phyloP scores from a whole-genome alignment of 129 eudicot genomes.

The Gnaphalium uliginosum region DNA sequence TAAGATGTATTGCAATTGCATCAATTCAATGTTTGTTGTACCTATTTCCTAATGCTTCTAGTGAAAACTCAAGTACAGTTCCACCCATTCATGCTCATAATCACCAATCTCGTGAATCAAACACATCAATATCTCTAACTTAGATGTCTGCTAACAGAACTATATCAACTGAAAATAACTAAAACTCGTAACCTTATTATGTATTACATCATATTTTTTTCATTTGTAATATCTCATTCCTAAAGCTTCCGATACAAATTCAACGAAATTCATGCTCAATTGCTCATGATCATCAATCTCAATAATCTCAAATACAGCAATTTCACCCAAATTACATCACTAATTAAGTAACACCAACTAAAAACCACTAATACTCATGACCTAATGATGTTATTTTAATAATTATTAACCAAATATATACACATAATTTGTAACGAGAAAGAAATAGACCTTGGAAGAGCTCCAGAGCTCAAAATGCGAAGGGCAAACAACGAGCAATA shows the following conservation, averaged over 20 bases:
- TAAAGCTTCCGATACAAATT: slow-evolving; percentile 16
- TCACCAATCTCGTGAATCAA: background rate
- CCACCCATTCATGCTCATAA: background rate
- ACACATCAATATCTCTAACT: background rate
- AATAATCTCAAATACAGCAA: slow-evolving; percentile 10
- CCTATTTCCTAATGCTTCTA: background rate
- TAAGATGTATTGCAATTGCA: too few species aligned
- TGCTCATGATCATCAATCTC: slow-evolving; percentile 21
- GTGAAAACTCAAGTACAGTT: background rate
- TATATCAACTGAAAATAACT: background rate
- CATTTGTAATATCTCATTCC: background rate
- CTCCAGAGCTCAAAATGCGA: slow-evolving; percentile 97
- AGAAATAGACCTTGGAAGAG: slow-evolving; percentile 69
- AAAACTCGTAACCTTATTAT: background rate
- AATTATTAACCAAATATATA: background rate
- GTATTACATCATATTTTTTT: background rate
- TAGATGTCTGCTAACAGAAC: too few species aligned
- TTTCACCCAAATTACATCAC: background rate
- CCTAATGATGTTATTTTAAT: slow-evolving; percentile 9
- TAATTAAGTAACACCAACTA: background rate
- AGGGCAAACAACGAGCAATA: slow-evolving; percentile 80
- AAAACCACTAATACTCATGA: slow-evolving; percentile 11
- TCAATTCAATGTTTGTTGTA: background rate
- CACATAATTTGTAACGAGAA: background rate
- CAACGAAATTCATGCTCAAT: slow-evolving; percentile 1